phyloP scores from a whole-genome alignment of 345 rosid genomes.

The Eucalyptus sideroxylon region DNA sequence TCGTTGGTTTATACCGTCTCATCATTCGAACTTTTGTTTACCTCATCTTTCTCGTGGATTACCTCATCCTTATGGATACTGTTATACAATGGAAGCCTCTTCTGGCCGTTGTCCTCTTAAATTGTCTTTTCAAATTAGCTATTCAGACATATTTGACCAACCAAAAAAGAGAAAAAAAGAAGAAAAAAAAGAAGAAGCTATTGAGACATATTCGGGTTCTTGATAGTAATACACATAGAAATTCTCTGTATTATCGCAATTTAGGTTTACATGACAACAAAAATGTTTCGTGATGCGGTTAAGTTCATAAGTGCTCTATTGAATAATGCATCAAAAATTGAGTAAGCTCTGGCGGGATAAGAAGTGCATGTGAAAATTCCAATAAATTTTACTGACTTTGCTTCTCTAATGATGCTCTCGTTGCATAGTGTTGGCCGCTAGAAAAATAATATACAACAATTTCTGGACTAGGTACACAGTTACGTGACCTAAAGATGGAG shows the following conservation, averaged over 20 bases:
- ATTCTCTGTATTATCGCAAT: background rate
- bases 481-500: background rate
- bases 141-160: background rate
- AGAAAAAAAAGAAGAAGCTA: no score
- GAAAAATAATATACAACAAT: background rate
- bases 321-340: background rate
- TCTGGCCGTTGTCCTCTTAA: background rate
- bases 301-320: background rate
- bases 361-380: no score
- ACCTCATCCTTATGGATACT: background rate
- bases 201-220: background rate
- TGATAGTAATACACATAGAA: background rate
- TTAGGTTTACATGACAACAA: no score
- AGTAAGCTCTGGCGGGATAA: background rate
- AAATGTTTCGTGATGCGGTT: background rate
- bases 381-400: background rate
- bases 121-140: background rate
- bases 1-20: no score
- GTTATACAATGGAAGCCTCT: background rate
- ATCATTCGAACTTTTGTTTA: background rate
- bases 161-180: no score
- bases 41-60: no score
- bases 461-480: background rate
- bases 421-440: background rate
- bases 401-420: background rate